Percentiles rank a stretch among this genome's conserved stretches.
Conservation (phyloP, 1,284 basidiomycete species). For the Leccinum colubrinum region DNA sequence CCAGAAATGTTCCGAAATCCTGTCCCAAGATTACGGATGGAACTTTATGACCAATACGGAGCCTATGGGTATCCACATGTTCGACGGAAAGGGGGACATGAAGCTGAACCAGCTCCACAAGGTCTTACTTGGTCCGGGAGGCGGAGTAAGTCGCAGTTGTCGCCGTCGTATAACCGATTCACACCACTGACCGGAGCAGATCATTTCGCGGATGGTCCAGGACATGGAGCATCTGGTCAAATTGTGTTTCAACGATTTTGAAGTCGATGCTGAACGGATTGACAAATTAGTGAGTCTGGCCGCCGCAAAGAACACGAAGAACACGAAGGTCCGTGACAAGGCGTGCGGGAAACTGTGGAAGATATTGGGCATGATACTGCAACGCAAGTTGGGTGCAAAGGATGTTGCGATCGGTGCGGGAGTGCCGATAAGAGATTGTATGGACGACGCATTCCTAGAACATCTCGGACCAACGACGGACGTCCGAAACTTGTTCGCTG, state of each 20-base stretch:
- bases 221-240: background rate
- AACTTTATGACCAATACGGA: background rate
- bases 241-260: no score
- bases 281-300: no score
- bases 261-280: no score
- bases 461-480: background rate
- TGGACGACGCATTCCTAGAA: no score
- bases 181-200: background rate
- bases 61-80: conserved; percentile 1
- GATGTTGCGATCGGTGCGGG: no score
- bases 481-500: background rate
- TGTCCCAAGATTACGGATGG: conserved; percentile 1
- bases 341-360: no score
- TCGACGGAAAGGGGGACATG: background rate
- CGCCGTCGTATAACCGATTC: background rate
- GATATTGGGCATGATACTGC: no score
- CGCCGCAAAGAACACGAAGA: no score
- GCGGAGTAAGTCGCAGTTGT: background rate
- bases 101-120: background rate
- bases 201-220: background rate
- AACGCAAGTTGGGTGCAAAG: no score
- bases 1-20: background rate
- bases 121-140: background rate
- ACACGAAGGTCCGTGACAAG: no score
- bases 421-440: no score